phyloP scores from a whole-genome alignment of 1,139 yeast genomes.

The Protomyces inouyei region DNA sequence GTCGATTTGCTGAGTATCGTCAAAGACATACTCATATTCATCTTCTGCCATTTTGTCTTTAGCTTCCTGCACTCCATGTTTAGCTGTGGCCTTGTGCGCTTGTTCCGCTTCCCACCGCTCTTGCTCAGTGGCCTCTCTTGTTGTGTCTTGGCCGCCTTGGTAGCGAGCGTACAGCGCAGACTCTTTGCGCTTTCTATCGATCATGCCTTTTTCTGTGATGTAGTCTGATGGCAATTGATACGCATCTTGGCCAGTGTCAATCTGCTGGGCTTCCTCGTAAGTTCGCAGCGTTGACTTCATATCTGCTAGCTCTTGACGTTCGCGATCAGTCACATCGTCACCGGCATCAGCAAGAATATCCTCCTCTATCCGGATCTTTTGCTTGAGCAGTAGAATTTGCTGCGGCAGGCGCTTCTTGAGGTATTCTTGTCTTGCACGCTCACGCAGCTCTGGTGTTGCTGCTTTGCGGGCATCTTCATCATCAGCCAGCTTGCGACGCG shows the following conservation, averaged over 20 bases:
- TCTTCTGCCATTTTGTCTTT: conserved; percentile 38
- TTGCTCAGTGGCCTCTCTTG: conserved; percentile 39
- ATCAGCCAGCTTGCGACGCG: conserved; percentile 33
- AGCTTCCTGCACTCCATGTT: conserved; percentile 20
- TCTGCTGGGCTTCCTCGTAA: conserved; percentile 44
- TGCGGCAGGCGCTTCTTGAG: conserved; percentile 49
- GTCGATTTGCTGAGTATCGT: conserved; percentile 65
- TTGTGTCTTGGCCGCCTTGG: conserved; percentile 35
- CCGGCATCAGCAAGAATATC: conserved; percentile 44
- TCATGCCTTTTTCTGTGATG: conserved; percentile 49
- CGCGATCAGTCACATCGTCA: conserved; percentile 48
- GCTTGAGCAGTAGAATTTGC: conserved; percentile 45
- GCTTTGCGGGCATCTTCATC: conserved; percentile 34
- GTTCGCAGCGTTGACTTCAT: conserved; percentile 48
- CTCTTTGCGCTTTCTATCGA: conserved; percentile 52
- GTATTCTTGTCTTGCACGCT: conserved; percentile 49
- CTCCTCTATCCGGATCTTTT: conserved; percentile 47
- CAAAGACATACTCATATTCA: conserved; percentile 77
- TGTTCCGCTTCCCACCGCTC: conserved; percentile 66
- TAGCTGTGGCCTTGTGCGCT: conserved; percentile 45
- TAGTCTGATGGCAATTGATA: conserved; percentile 59
- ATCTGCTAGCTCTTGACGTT: conserved; percentile 50
- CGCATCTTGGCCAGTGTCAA: conserved; percentile 41
- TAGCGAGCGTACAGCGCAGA: conserved; percentile 42
- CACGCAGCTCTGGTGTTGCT: conserved; percentile 41